Conservation (phyloP, 2,329 filamentous ascomycete species). For the Pseudocercospora macadamiae region DNA sequence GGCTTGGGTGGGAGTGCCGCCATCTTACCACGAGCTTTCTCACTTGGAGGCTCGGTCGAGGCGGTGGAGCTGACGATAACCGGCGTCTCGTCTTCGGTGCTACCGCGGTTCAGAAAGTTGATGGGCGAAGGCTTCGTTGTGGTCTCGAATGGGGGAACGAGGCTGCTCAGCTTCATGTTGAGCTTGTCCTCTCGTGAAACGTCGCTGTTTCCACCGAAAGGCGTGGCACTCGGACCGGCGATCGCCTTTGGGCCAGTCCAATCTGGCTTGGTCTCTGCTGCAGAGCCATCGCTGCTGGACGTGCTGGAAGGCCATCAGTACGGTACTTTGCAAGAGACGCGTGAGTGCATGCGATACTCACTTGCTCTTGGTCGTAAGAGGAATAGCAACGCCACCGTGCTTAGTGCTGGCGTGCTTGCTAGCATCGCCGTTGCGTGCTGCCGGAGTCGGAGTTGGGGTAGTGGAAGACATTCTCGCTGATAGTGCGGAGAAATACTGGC, state of each 20-base stretch:
- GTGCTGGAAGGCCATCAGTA: slow-evolving; percentile 7
- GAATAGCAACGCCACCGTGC: background rate
- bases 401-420: background rate
- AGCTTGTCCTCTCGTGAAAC: background rate
- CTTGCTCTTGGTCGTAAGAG: background rate
- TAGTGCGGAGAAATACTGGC: background rate
- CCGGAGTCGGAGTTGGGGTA: background rate
- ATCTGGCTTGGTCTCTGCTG: background rate
- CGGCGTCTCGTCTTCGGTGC: slow-evolving; percentile 7
- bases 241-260: background rate
- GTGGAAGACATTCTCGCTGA: background rate
- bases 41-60: slow-evolving; percentile 6
- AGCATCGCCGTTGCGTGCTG: background rate
- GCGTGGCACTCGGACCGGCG: background rate
- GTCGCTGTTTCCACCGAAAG: background rate
- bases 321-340: background rate
- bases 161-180: slow-evolving; percentile 5
- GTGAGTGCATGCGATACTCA: background rate
- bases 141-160: slow-evolving; percentile 5
- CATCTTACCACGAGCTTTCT: slow-evolving; percentile 3
- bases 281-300: background rate
- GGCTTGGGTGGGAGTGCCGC: background rate
- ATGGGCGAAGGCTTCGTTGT: slow-evolving; percentile 9
- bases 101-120: slow-evolving; percentile 22
- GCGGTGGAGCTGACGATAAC: slow-evolving; percentile 17